A percentile compares a stretch with the other conserved stretches of the same genome.
Conservation (phyloP, 192 early-diverging fungal genomes). For the Coemansia sp. region DNA sequence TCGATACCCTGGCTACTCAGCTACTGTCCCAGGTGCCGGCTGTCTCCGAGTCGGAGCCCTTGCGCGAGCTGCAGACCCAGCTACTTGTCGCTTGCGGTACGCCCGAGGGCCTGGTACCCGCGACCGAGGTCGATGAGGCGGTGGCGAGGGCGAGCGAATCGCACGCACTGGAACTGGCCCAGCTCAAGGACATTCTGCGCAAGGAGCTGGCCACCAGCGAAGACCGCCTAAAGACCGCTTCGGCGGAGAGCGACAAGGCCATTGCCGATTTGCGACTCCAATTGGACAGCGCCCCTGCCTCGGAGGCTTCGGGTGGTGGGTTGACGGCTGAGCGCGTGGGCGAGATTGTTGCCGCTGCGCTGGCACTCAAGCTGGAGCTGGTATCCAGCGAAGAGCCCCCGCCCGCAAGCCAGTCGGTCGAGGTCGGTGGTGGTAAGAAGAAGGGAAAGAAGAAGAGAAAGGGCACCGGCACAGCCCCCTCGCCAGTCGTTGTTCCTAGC, state of each 20-base stretch:
- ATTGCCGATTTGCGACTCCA: constrained; percentile 8
- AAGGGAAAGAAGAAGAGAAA: constrained; percentile 40
- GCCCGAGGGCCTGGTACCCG: constrained; percentile 26
- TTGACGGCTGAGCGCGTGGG: constrained; percentile 22
- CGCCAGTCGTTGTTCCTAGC: not conserved
- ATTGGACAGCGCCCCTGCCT: not conserved
- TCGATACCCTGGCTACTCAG: constrained; percentile 9
- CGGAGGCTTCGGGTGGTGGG: not conserved
- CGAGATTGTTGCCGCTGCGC: constrained; percentile 29
- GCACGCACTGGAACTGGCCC: constrained; percentile 14
- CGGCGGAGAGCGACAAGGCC: constrained; percentile 9
- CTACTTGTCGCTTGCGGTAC: constrained; percentile 22
- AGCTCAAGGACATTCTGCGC: constrained; percentile 34
- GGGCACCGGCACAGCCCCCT: constrained; percentile 10
- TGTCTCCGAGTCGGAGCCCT: not conserved
- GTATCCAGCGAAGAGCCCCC: not conserved
- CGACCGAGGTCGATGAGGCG: constrained; percentile 10
- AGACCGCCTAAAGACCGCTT: constrained; percentile 8
- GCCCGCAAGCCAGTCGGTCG: not conserved
- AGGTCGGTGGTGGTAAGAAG: constrained; percentile 16
- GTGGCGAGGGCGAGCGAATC: constrained; percentile 6
- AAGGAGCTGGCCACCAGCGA: constrained; percentile 25
- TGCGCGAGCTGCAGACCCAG: not conserved
- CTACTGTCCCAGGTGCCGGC: not conserved
- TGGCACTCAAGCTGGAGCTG: constrained; percentile 16